Conservation (phyloP, 495 filamentous ascomycete species). For the Penicillium bialowiezense region DNA sequence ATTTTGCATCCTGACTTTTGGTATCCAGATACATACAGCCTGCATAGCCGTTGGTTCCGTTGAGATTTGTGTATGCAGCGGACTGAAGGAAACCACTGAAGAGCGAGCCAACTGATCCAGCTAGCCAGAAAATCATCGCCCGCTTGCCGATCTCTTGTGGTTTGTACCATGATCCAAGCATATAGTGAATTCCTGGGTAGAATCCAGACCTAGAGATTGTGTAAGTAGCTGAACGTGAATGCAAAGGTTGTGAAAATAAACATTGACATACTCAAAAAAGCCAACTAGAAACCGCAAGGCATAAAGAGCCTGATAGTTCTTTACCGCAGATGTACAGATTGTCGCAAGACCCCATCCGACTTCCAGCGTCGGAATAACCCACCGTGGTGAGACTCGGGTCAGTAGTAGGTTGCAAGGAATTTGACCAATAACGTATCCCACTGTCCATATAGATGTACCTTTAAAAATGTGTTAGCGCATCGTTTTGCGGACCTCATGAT, state of each 20-base stretch:
- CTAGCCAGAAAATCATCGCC: slow-evolving; percentile 52
- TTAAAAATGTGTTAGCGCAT: slow-evolving; percentile 34
- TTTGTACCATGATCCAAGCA: slow-evolving; percentile 43
- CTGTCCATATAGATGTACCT: slow-evolving; percentile 49
- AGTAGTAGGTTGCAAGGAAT: slow-evolving; percentile 55
- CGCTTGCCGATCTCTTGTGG: slow-evolving; percentile 50
- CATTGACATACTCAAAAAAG: slow-evolving; percentile 23
- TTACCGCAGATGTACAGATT: slow-evolving; percentile 39
- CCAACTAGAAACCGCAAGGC: slow-evolving; percentile 53
- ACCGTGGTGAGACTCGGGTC: slow-evolving; percentile 44
- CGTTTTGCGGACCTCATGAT: no score
- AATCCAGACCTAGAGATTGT: slow-evolving; percentile 24
- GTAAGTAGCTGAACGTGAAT: background rate
- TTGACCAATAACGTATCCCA: slow-evolving; percentile 57
- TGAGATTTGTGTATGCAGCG: slow-evolving; percentile 45
- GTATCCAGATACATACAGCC: slow-evolving; percentile 22
- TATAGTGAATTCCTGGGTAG: slow-evolving; percentile 34
- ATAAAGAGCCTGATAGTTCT: slow-evolving; percentile 42
- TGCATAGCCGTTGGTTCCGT: slow-evolving; percentile 37
- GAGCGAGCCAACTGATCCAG: slow-evolving; percentile 43
- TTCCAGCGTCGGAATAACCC: slow-evolving; percentile 37
- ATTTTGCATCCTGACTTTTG: background rate
- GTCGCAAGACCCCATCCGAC: slow-evolving; percentile 47
- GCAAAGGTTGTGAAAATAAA: background rate
- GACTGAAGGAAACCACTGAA: slow-evolving; percentile 55